Base-by-base conservation (phyloP, 1,284 basidiomycete genomes). In the Tilletia horrida region DNA sequence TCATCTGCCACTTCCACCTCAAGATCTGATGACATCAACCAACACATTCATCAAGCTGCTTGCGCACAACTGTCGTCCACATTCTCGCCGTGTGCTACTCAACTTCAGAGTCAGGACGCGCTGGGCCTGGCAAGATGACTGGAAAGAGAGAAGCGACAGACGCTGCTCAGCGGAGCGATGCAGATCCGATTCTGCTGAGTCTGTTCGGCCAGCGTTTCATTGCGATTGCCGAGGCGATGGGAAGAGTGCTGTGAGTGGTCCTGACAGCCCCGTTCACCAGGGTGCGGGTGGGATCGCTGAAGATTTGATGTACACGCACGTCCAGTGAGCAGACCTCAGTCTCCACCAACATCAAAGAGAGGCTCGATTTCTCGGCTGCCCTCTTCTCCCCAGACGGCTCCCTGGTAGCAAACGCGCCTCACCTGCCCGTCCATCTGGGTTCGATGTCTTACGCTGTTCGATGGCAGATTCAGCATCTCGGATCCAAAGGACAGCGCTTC, bases 191-290 rank as follows among this genome's bases (percentile, higher is more conserved):
- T 73, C 83, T 93, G 44, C 86, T 95, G 66, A 92, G 91, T 0
- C 86, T 95, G 35, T 94, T 94, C 76, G 91, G 91, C 27, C 93
- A 94, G 78, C 88, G 92, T 65, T 93, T 93, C 84, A 93, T 93
- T 90, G 89, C 89, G 77, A 90, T 93, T 11, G 91, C 91, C 4
- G 91, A 95, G 81, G 92, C 92, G 2, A 95, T 94, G 92, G 93
- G 92, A 35, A 86, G 90, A 42, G 90, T 90, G 0, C 85, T 95
- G 11, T 91, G 16, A 59, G 55, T 35, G 6, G 16, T 35, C n/a
- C 90, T 80, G 21, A 44, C 21, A 40, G 35, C 35, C 35, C 35
- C 11, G 35, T 40, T 11, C 35, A 11, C 35, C 25, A 52, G 31
- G 62, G 9, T 3, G 50, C 31, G 25, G 35, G 35, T 11, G 11